Conservation (phyloP, 23 red algal species). For the Gracilariopsis chorda region DNA sequence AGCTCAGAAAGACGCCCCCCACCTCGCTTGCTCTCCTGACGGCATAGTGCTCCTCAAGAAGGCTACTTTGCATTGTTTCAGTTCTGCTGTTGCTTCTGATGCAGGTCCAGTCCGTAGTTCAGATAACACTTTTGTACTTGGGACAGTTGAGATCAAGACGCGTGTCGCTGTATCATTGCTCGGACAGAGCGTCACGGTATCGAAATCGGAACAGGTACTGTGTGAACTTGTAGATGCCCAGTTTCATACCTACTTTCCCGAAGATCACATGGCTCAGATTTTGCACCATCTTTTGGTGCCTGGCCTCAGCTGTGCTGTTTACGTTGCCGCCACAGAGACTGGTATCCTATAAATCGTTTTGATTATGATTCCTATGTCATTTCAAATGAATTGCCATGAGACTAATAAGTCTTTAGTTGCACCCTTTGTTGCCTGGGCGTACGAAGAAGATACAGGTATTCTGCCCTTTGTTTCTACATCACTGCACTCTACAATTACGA, state of each 20-base stretch:
- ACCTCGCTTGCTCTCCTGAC: slow-evolving; percentile 8
- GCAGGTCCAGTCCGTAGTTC: background rate
- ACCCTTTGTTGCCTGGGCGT: too few relatives aligned
- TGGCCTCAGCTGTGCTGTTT: background rate
- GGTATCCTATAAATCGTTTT: slow-evolving; percentile 24
- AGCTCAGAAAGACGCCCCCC: background rate
- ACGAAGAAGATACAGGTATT: too few relatives aligned
- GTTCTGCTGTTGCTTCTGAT: background rate
- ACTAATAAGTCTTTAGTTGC: too few relatives aligned
- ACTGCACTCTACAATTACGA: too few relatives aligned
- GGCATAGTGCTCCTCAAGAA: background rate
- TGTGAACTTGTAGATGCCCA: background rate
- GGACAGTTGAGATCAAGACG: slow-evolving; percentile 15
- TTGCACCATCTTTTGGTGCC: background rate
- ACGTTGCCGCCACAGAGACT: background rate
- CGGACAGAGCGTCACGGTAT: background rate
- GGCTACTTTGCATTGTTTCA: background rate
- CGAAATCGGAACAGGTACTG: background rate
- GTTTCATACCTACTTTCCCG: background rate
- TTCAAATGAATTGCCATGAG: too few relatives aligned
- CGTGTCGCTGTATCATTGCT: background rate
- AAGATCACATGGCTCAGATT: slow-evolving; percentile 18
- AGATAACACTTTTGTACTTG: background rate
- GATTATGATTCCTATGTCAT: too few relatives aligned
- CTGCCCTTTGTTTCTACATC: too few relatives aligned